Evolutionary conservation across 441 rosid species (phyloP), one percentile per base, ranked within the genome.

Genomic region (Raphanus hybrid): DNA sequence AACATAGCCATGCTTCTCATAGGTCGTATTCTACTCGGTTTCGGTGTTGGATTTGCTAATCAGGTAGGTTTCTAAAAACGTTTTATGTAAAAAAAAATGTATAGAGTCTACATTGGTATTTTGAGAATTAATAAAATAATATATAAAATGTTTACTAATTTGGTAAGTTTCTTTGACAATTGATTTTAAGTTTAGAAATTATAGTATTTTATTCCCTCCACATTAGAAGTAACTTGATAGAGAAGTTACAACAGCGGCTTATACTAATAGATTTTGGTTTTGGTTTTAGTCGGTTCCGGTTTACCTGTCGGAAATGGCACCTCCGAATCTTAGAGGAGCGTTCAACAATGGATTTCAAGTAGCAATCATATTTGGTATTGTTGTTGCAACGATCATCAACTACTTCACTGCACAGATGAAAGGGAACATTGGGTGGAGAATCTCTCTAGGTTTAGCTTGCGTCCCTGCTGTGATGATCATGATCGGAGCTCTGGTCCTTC

Each of bases 231-330:
- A 41, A 32, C 67, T 71, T 66, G 76, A 14, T 14, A n/a, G 20
- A 23, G 26, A 78, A 41, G 70, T 45, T 54, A 74, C 32, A 69
- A 45, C 14, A 11, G 41, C 3, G 2, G 60, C 23, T 61, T 23
- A 16, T 61, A 5, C 2, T 67, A 77, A 65, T 59, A 5, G 14
- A 18, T 18, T 18, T 18, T 18, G 26, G 10, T 55, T 69, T 74
- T 64, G 70, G 57, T 74, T 74, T 32, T 79, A 88, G 88, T 81
- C 85, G 16, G 85, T 88, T 4, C 92, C 90, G 3, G 85, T 86
- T 61, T 88, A 88, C 32, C 75, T 88, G 18, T 88, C 90, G 23
- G 88, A 88, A 72, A 80, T 85, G 75, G 86, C 91, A 3, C 90
- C 90, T 2, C 79, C 73, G 60, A 80, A 81, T 70, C 83, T 79